phyloP scores from a whole-genome alignment of 192 early-diverging fungal species.

The Spizellomyces sp. region DNA sequence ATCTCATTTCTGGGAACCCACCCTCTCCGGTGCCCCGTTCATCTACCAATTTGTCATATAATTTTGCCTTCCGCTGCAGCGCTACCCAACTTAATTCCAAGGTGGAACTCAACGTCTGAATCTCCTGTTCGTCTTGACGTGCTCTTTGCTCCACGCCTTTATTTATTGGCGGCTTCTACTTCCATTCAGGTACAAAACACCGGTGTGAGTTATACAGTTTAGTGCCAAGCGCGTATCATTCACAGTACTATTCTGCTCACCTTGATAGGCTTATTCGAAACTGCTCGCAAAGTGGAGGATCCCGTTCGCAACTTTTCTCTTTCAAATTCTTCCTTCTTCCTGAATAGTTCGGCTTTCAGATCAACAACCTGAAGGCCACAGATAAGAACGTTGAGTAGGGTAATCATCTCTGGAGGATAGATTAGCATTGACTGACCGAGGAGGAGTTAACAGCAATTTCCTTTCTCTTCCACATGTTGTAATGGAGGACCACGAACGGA shows the following conservation, averaged over 20 bases:
- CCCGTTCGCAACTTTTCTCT: constrained; percentile 28
- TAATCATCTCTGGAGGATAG: neutral
- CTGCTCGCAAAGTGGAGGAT: constrained; percentile 3
- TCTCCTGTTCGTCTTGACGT: constrained; percentile 34
- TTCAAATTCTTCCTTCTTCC: constrained; percentile 34
- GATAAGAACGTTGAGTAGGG: neutral
- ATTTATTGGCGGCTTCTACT: constrained; percentile 47
- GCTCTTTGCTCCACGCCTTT: constrained; percentile 48
- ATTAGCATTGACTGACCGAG: constrained; percentile 22
- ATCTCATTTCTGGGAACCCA: neutral
- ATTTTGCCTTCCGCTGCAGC: constrained; percentile 61
- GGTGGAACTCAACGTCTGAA: constrained; percentile 23
- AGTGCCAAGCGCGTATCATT: too few relatives aligned
- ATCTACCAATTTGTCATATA: constrained; percentile 59
- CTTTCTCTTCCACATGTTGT: constrained; percentile 31
- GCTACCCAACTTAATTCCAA: constrained; percentile 47
- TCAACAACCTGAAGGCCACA: constrained; percentile 39
- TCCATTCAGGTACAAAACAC: too few relatives aligned
- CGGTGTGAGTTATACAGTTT: too few relatives aligned
- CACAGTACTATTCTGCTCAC: constrained; percentile 1
- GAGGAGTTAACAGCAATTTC: constrained; percentile 34
- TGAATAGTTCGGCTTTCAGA: constrained; percentile 51
- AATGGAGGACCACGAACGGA: neutral
- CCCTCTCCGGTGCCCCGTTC: constrained; percentile 36
- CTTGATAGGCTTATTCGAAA: constrained; percentile 37